phyloP scores from a whole-genome alignment of 2,329 filamentous ascomycete genomes.

The Paraconiothyrium brasiliense region DNA sequence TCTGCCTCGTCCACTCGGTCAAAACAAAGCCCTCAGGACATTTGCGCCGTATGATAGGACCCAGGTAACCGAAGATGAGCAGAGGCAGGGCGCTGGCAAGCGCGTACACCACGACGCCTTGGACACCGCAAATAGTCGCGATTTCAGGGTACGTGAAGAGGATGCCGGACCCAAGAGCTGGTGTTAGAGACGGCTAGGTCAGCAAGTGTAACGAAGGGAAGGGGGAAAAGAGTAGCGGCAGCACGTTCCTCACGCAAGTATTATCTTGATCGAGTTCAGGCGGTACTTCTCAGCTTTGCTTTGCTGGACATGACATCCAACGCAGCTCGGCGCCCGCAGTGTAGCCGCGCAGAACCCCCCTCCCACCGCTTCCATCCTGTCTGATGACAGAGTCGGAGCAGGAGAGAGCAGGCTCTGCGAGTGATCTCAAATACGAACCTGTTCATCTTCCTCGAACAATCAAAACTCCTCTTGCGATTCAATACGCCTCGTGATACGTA shows the following conservation, averaged over 20 bases:
- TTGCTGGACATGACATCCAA: slow-evolving; percentile 17
- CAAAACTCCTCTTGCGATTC: slow-evolving; percentile 24
- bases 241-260: slow-evolving; percentile 98
- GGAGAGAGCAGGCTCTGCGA: slow-evolving; percentile 31
- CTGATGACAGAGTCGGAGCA: slow-evolving; percentile 15
- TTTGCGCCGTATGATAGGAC: slow-evolving; percentile 79
- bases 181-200: slow-evolving; percentile 43
- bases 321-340: slow-evolving; percentile 82
- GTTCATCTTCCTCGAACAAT: slow-evolving; percentile 28
- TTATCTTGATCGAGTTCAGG: slow-evolving; percentile 98
- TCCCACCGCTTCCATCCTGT: slow-evolving; percentile 16
- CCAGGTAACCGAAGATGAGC: slow-evolving; percentile 76
- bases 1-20: slow-evolving; percentile 83
- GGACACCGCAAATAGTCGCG: slow-evolving; percentile 79
- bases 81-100: slow-evolving; percentile 76
- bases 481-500: slow-evolving; percentile 18
- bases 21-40: slow-evolving; percentile 86
- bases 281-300: slow-evolving; percentile 93
- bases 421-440: slow-evolving; percentile 55
- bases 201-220: slow-evolving; percentile 40
- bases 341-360: slow-evolving; percentile 63
- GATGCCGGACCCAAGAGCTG: slow-evolving; percentile 84
- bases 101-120: slow-evolving; percentile 80
- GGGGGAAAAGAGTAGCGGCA: slow-evolving; percentile 75
- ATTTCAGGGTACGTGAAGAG: slow-evolving; percentile 85